Evolutionary conservation across 73 alveolate genomes (phyloP), one percentile per base, ranked within the genome.

Genomic region (Paramecium caudatum): DNA sequence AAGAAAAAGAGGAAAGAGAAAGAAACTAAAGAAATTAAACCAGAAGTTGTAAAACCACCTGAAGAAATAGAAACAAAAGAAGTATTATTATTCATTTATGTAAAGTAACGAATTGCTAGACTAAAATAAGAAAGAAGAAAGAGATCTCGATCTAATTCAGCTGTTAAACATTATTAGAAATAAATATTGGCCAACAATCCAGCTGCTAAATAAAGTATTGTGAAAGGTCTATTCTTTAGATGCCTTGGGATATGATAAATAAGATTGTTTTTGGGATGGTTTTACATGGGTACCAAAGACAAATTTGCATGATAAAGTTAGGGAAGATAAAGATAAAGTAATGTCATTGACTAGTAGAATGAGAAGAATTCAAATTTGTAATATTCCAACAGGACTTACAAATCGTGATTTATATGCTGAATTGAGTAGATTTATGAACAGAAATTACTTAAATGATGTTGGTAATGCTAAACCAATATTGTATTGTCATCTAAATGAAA

Each of bases 231-330:
- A 39, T 12, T 37, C 10, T 39, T 15, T 37, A 74, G 88, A 74
- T 39, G 21, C 88, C 13, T 10, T 74, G 7, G 32, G 68, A 0
- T 37, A 37, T 21, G 88, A 41, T 27, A 74, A 74, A 74, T 21
- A 74, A 16, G 65, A 74, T 74, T 23, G n/a, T 5, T 74, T 74
- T 74, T 74, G 88, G 88, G 69, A 74, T 74, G 88, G 88, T 2
- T 74, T 74, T 25, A 43, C 88, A n/a, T 74, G 88, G 88, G 88
- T 74, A 21, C 69, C 88, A 37, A 74, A 74, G 30, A 74, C 88
- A 37, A 74, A 74, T 74, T 19, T 74, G 0, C 88, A 74, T 39
- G 69, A 74, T 25, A 74, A 74, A 41, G 65, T 74, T 36, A 74
- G 88, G 10, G 88, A 74, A 0, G 88, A 74, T 74, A 74, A 74